A percentile compares a stretch with the other conserved stretches of the same genome.
Conservation (phyloP, 2,329 filamentous ascomycete species). For the Exserohilum turcica region DNA sequence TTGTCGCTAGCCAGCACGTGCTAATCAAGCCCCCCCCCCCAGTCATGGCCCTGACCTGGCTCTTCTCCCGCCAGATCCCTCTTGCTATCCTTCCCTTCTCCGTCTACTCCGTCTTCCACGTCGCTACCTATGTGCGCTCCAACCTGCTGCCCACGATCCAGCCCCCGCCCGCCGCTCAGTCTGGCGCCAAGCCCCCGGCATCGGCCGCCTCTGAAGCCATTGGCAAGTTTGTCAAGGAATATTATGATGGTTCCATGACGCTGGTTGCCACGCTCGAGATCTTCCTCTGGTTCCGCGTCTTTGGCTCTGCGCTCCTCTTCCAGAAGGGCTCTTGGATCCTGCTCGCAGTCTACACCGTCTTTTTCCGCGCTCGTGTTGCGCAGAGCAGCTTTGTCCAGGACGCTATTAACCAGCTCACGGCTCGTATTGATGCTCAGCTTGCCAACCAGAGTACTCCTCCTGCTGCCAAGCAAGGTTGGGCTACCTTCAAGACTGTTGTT, state of each 20-base stretch:
- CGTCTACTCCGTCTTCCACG: conserved; percentile 98
- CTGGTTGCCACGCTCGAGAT: conserved; percentile 90
- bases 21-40: conserved; percentile 30
- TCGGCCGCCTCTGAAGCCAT: conserved; percentile 78
- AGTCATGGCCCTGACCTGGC: conserved; percentile 96
- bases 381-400: conserved; percentile 94
- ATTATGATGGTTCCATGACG: conserved; percentile 96
- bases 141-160: conserved; percentile 88
- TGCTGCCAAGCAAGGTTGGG: conserved; percentile 78
- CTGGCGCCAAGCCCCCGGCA: conserved; percentile 62
- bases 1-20: conserved; percentile 17
- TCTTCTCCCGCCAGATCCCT: conserved; percentile 85
- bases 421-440: conserved; percentile 78
- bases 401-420: conserved; percentile 72
- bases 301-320: conserved; percentile 84
- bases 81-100: conserved; percentile 91
- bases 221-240: conserved; percentile 93
- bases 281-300: conserved; percentile 79
- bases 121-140: conserved; percentile 92
- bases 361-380: conserved; percentile 85
- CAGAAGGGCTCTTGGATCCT: conserved; percentile 90
- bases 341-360: conserved; percentile 82
- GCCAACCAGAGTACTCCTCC: conserved; percentile 88
- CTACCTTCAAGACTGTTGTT: conserved; percentile 72
- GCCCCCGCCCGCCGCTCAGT: conserved; percentile 61